Base-by-base conservation (phyloP, 345 rosid species). In the Leavenworthia alabamica region DNA sequence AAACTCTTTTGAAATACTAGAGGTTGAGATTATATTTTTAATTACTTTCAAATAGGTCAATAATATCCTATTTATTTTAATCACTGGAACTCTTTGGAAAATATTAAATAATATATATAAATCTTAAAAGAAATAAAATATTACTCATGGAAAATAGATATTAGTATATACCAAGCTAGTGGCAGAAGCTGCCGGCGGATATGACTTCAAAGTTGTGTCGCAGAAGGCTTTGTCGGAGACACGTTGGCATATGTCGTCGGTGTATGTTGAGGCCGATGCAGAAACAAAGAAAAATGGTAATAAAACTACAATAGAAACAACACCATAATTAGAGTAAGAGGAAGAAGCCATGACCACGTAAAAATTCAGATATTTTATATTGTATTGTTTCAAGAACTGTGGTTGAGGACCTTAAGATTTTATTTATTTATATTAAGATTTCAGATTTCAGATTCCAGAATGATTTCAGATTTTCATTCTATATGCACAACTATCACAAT, bases 151-250 rank as follows among this genome's bases (percentile, higher is more conserved):
- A 52, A 31, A 19, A 16, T 11, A 16, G 2, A 17, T 39, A 37
- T 22, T 6, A 7, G 60, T 33, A 3, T 33, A 33, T 66, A 66
- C 71, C 71, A 3, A 9, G 48, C 4, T 33, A 32, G 64, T 16
- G 40, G 64, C 56, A 45, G 48, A 36, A 8, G 32, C 64, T 0
- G 49, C 71, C 1, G 49, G 41, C 46, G 49, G 56, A 19, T 56
- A 47, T 5, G 56, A 32, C 3, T 17, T 66, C 41, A 66, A 44
- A n/a, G 71, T 46, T 26, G 56, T 6, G 26, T 5, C 7, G 41
- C 71, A 66, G 24, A 46, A 66, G 57, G 56, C 37, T 16, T 17
- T 17, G 15, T 36, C 12, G n/a, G 40, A 19, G 23, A 47, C 56
- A 8, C 2, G 9, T 27, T 36, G 8, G 32, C 71, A 66, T 46